Conservation (phyloP, 169 alveolate genomes). For the Eimeria necatrix region DNA sequence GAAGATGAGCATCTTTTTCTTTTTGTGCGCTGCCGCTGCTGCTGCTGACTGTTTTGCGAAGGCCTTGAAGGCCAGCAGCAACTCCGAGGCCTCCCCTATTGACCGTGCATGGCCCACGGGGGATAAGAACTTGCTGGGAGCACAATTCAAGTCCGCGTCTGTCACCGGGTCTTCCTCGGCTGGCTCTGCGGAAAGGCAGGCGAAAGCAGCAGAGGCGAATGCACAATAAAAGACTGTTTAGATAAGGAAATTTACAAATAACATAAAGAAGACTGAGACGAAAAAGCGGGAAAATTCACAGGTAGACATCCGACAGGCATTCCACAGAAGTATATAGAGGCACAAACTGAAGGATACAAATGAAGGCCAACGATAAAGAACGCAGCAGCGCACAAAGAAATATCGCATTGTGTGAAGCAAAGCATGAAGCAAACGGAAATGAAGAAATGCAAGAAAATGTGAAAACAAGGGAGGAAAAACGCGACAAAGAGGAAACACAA, state of each 20-base stretch:
- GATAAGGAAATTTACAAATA: too few species aligned
- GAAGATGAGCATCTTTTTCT: not conserved
- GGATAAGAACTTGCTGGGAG: not conserved
- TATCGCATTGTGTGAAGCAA: too few species aligned
- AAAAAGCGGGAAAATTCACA: too few species aligned
- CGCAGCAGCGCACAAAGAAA: not conserved
- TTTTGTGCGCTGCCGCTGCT: not conserved
- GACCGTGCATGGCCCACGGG: conserved; percentile 19
- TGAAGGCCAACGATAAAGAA: not conserved
- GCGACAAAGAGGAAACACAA: not conserved
- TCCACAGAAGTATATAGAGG: not conserved
- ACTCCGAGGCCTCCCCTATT: conserved; percentile 12
- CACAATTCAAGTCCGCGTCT: not conserved
- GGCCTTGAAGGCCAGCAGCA: not conserved
- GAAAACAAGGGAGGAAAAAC: not conserved
- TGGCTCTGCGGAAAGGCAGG: not conserved
- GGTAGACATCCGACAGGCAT: too few species aligned
- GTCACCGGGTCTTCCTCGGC: conserved; percentile 7
- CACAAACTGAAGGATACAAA: not conserved
- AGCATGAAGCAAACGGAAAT: not conserved
- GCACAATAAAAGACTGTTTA: too few species aligned
- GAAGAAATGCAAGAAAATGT: not conserved
- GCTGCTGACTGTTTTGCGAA: not conserved
- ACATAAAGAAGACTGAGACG: too few species aligned
- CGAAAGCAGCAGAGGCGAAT: not conserved